These are phyloP conservation scores for Botryobasidium botryosum DNA, from an alignment of 768 basidiomycete species.

Conservation along the genomic window DNA sequence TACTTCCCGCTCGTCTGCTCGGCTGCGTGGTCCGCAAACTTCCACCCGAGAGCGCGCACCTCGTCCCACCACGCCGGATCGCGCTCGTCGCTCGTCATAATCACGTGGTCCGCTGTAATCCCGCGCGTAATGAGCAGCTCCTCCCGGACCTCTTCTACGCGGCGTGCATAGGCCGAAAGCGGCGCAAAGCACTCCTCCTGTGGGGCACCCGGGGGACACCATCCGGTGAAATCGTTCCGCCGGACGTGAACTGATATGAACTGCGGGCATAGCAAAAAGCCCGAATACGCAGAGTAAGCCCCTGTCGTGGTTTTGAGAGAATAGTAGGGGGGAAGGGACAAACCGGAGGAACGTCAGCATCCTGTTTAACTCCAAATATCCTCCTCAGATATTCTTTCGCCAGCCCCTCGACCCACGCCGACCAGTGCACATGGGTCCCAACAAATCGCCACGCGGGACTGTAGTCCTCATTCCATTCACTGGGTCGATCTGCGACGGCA, in stretches of 20 bases:
- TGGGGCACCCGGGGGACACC: slow-evolving; percentile 25
- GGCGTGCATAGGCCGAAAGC: slow-evolving; percentile 33
- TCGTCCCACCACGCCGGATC: slow-evolving; percentile 21
- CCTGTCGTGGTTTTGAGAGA: not conserved
- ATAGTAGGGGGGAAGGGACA: slow-evolving; percentile 3
- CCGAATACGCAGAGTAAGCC: no score
- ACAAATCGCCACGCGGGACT: slow-evolving; percentile 13
- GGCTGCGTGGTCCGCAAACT: slow-evolving; percentile 9
- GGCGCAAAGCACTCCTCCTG: slow-evolving; percentile 33
- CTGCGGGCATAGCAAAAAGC: slow-evolving; percentile 17
- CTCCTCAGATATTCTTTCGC: slow-evolving; percentile 12
- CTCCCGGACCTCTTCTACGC: slow-evolving; percentile 37
- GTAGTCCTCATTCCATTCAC: slow-evolving; percentile 14
- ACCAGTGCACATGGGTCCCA: slow-evolving; percentile 12
- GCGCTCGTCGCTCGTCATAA: slow-evolving; percentile 53
- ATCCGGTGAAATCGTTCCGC: slow-evolving; percentile 34
- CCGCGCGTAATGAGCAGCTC: slow-evolving; percentile 24
- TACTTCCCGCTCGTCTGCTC: slow-evolving; percentile 7
- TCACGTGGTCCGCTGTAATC: no score
- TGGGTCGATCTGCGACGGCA: slow-evolving; percentile 4
- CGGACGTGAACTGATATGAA: slow-evolving; percentile 44
- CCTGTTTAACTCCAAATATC: slow-evolving; percentile 3
- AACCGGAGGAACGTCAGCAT: slow-evolving; percentile 4
- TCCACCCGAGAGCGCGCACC: slow-evolving; percentile 10
- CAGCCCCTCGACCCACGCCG: slow-evolving; percentile 5